Evolutionary conservation across 1,284 basidiomycete species (phyloP).

Genomic region (Irpex lacteus): DNA sequence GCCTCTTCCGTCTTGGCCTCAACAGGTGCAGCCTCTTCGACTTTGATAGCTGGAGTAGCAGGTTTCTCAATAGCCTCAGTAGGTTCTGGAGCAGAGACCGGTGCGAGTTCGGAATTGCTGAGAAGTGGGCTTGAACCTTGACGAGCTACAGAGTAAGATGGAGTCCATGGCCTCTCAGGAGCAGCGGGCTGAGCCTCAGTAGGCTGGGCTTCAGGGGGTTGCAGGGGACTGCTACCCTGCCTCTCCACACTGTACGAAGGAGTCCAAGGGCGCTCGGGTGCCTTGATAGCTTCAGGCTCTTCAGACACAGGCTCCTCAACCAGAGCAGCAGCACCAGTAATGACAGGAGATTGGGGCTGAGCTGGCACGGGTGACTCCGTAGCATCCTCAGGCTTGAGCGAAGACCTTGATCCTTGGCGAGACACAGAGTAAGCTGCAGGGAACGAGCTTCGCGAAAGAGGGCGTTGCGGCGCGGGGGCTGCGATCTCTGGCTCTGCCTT

Average conservation of each 20-base stretch:
- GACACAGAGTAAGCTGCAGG: constrained; percentile 26
- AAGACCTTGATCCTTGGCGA: constrained; percentile 21
- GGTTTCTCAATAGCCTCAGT: background rate
- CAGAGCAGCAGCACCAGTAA: background rate
- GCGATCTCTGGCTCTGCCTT: constrained; percentile 15
- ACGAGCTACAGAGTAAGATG: constrained; percentile 17
- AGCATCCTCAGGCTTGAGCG: constrained; percentile 2
- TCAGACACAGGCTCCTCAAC: background rate
- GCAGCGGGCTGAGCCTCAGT: background rate
- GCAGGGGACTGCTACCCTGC: constrained; percentile 26
- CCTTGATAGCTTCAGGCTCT: constrained; percentile 1
- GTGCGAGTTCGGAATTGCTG: background rate
- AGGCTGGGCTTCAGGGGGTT: background rate
- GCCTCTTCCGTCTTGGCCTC: background rate
- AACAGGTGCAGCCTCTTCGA: constrained; percentile 1
- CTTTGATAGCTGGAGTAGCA: constrained; percentile 1
- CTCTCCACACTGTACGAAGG: constrained; percentile 28
- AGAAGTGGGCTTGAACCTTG: constrained; percentile 13
- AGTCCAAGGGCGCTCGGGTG: constrained; percentile 21
- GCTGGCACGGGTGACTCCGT: background rate
- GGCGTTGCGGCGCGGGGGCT: background rate
- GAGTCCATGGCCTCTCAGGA: constrained; percentile 17
- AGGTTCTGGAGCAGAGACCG: background rate
- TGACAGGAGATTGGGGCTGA: background rate
- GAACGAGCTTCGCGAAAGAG: constrained; percentile 14